These are phyloP conservation scores for Fusarium tuaranense DNA, from an alignment of 2,329 filamentous ascomycete genomes.

Conservation along the genomic window DNA sequence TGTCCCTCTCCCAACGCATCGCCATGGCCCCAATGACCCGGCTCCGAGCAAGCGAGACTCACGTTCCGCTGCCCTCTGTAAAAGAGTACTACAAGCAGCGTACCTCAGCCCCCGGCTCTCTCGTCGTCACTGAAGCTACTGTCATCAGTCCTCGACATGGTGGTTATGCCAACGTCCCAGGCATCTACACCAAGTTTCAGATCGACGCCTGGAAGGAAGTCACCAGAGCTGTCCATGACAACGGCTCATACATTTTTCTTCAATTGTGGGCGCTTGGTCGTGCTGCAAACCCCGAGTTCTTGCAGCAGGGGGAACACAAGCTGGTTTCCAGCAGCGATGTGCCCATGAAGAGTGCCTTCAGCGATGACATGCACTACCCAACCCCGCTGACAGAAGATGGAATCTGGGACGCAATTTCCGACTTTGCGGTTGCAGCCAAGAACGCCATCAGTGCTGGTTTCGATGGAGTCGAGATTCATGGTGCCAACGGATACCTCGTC, in stretches of 20 bases:
- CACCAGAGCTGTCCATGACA: not conserved
- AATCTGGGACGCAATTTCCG: not conserved
- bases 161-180: constrained; percentile 1
- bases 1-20: not conserved
- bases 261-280: not conserved
- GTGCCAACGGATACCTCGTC: constrained; percentile 2
- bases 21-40: not conserved
- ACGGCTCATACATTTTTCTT: not conserved
- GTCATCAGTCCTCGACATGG: not conserved
- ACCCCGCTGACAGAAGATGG: not conserved
- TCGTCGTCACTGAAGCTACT: not conserved
- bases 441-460: not conserved
- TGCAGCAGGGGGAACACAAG: not conserved
- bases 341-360: not conserved
- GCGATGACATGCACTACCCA: not conserved
- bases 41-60: not conserved
- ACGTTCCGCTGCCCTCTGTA: not conserved
- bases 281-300: not conserved
- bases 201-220: not conserved
- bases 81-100: not conserved
- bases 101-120: not conserved
- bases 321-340: not conserved
- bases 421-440: constrained; percentile 4
- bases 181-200: constrained; percentile 2
- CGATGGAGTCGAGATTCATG: not conserved